Base-by-base conservation (phyloP, 2,329 filamentous ascomycete genomes). In the Phaeosphaeriaceae sp. region DNA sequence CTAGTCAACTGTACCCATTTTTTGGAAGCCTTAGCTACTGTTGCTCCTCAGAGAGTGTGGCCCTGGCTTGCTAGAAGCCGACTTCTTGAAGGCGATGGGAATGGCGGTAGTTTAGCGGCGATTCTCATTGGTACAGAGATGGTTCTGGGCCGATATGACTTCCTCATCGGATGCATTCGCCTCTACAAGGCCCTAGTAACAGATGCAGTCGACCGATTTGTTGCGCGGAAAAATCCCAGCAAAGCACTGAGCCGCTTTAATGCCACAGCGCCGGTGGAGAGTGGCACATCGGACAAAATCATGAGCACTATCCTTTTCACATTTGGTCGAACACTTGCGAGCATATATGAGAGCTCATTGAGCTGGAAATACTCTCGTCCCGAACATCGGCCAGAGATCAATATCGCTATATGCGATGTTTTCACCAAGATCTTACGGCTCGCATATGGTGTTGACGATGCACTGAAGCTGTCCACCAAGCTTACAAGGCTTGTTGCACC, bases 31-130 rank as follows among this genome's bases (percentile, higher is more conserved):
- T 77, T 95, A 15, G 74, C 94, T 20, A 80, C 82, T 8, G 61
- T 88, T n/a, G 84, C 88, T 42, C 93, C 94, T 0, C 89, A 88
- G 48, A 83, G 92, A 51, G 86, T 96, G 5, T 97, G 94, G 92
- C 92, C 93, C 3, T 90, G 93, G 69, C 82, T 99, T 63, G 85
- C 87, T 3, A 86, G 90, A 48, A 95, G 90, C 70, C 85, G 87
- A 54, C 78, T 99, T 15, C 79, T 99, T 37, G 88, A 89, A 60
- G 83, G 86, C 5, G 87, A 91, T 58, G 87, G 89, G 8, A 87
- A 87, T 54, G 87, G 87, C 12, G 90, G 91, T 9, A 87, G 88
- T 52, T 81, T 99, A 52, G 84, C 87, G 32, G 85, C 85, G 41
- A 86, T 97, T 42, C 83, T 95, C 2, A 89, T 89, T n/a, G 87